Percentiles rank a stretch among this genome's conserved stretches.
phyloP scores from a whole-genome alignment of 1,284 basidiomycete genomes.

The Sporisorium graminicola region DNA sequence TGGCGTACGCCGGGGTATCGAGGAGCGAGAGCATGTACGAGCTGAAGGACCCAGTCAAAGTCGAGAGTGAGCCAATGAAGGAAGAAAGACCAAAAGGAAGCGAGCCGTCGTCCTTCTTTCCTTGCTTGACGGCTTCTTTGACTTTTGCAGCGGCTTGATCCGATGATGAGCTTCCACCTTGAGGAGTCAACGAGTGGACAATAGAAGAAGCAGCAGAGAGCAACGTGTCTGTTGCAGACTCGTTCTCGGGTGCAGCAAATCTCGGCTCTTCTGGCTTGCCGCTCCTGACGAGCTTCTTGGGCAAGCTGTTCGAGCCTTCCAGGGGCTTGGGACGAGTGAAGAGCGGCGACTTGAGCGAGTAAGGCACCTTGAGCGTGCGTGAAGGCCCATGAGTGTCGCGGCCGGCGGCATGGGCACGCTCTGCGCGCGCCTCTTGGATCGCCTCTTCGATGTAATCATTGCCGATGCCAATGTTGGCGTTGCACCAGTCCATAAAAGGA shows the following conservation, averaged over 20 bases:
- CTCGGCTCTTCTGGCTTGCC: constrained; percentile 14
- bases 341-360: constrained; percentile 63
- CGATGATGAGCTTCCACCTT: not conserved
- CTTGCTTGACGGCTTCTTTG: constrained; percentile 38
- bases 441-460: constrained; percentile 65
- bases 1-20: constrained; percentile 96
- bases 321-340: constrained; percentile 56
- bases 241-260: constrained; percentile 4
- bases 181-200: constrained; percentile 12
- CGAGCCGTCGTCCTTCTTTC: constrained; percentile 30
- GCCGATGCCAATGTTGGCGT: constrained; percentile 68
- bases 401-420: constrained; percentile 33
- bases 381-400: constrained; percentile 22
- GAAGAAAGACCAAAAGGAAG: constrained; percentile 42
- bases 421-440: constrained; percentile 50
- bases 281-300: constrained; percentile 16
- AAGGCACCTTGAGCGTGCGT: constrained; percentile 49
- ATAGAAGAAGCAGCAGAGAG: constrained; percentile 30
- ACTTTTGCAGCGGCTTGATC: constrained; percentile 27
- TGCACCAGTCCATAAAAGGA: constrained; percentile 99
- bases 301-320: constrained; percentile 28
- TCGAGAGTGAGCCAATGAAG: constrained; percentile 53
- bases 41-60: constrained; percentile 83
- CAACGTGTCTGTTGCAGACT: constrained; percentile 20
- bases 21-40: constrained; percentile 89